phyloP scores from a whole-genome alignment of 192 early-diverging fungal genomes.

The Lobosporangium transversale region DNA sequence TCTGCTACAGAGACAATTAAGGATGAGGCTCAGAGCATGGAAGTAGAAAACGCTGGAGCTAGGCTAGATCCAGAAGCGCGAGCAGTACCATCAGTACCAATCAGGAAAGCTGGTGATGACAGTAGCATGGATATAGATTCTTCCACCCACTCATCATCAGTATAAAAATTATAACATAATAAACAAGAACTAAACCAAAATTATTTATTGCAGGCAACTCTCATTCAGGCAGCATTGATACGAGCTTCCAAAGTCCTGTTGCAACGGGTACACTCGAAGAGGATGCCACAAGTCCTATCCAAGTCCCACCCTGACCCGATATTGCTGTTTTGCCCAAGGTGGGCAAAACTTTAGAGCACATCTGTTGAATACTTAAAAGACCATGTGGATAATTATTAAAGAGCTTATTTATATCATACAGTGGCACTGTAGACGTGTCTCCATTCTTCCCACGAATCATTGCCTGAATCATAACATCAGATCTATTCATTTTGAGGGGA shows the following conservation, averaged over 20 bases:
- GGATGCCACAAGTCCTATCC: constrained; percentile 19
- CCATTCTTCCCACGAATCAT: not conserved
- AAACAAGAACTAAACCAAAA: too few species aligned
- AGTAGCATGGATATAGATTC: constrained; percentile 24
- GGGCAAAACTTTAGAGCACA: not conserved
- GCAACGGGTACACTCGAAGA: not conserved
- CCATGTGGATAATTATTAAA: constrained; percentile 33
- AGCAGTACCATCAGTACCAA: not conserved
- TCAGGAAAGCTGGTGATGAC: not conserved
- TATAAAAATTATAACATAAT: not conserved
- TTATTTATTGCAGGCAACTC: not conserved
- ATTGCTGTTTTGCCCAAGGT: not conserved
- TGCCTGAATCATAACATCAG: not conserved
- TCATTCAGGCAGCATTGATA: constrained; percentile 8
- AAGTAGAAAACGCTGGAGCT: not conserved
- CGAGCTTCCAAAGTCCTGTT: constrained; percentile 32
- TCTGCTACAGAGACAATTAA: not conserved
- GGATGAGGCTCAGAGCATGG: not conserved
- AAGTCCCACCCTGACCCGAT: not conserved
- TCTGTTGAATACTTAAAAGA: constrained; percentile 1
- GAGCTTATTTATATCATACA: constrained; percentile 27
- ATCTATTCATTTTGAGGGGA: not conserved
- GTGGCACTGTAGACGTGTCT: not conserved
- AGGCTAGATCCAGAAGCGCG: not conserved
- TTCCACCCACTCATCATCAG: not conserved